Evolutionary conservation across 2,329 filamentous ascomycete genomes (phyloP), one percentile per base, ranked within the genome.

Genomic region (Gremmenia infestans): DNA sequence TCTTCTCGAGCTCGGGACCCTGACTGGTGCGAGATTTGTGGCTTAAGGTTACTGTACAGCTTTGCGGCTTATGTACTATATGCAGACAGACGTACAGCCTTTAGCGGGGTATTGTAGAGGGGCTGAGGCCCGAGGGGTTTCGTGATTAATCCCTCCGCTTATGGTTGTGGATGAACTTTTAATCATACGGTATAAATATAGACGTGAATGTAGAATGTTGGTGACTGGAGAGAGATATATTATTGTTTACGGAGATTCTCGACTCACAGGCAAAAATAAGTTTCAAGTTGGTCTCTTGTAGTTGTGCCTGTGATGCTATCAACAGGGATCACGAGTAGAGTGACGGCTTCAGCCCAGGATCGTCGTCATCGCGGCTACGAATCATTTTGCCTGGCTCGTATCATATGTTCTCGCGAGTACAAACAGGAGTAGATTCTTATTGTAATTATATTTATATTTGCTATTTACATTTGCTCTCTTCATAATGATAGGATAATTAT

Each of bases 71-170:
- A 25, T 7, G 5, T 25, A 25, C 25, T 25, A 2, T 25, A 7
- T 25, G 25, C 25, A 25, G 7, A 7, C 8, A 28, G 28, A 28
- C 40, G 50, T 48, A 49, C 51, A 19, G 48, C 39, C 35, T 51
- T 54, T 51, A 53, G 56, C 56, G 56, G 53, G 56, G 56, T 56
- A 56, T 35, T 49, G 28, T 7, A 28, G 28, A 28, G 28, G 47
- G 40, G 17, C 52, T 51, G 37, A 32, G 23, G 22, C 22, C 35
- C 19, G 28, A 50, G 28, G 48, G 45, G 45, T 47, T 47, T 47
- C 28, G 22, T 22, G 12, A 11, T 45, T 25, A 22, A 22, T 22
- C 22, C n/a, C 7, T 22, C 45, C 28, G 45, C 19, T 15, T 17
- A 1, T 32, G 45, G n/a, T 7, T 23, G 22, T 47, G 22, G 28